Conservation (phyloP, 768 basidiomycete genomes). For the Polyporus arcularius region DNA sequence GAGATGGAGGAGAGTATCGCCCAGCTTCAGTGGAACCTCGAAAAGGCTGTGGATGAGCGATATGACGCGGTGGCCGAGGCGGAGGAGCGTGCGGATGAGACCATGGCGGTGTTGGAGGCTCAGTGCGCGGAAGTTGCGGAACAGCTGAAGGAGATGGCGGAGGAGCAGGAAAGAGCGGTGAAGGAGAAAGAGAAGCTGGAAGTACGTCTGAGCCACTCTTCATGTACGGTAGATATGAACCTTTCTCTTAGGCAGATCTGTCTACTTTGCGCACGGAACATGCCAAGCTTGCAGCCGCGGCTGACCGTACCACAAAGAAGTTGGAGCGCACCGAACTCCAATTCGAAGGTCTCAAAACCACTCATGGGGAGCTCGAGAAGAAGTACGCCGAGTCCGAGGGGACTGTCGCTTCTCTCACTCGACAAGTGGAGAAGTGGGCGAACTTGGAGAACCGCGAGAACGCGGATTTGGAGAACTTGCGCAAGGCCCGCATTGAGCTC, state of each 20-base stretch:
- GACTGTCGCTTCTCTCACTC: constrained; percentile 53
- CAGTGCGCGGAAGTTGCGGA: constrained; percentile 35
- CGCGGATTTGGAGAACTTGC: constrained; percentile 53
- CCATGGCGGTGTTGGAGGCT: constrained; percentile 31
- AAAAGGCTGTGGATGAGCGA: constrained; percentile 42
- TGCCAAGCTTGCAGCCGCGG: constrained; percentile 48
- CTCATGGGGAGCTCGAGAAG: constrained; percentile 55
- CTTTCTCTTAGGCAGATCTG: constrained; percentile 37
- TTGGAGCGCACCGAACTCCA: constrained; percentile 60
- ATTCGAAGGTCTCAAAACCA: constrained; percentile 55
- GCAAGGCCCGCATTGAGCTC: constrained; percentile 56
- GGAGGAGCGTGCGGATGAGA: constrained; percentile 29
- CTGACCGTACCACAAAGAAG: constrained; percentile 48
- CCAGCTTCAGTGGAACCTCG: constrained; percentile 52
- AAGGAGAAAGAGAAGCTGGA: constrained; percentile 46
- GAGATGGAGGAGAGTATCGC: constrained; percentile 57
- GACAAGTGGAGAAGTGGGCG: constrained; percentile 72
- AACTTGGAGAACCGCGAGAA: constrained; percentile 64
- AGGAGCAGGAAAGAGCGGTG: constrained; percentile 39
- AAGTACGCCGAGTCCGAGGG: constrained; percentile 60
- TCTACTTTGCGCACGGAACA: constrained; percentile 49
- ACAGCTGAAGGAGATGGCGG: constrained; percentile 42
- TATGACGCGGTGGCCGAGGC: constrained; percentile 34
- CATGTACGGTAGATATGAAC: neutral
- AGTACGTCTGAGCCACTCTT: constrained; percentile 20